Conservation (phyloP, 2,329 filamentous ascomycete species). For the Claviceps capensis region DNA sequence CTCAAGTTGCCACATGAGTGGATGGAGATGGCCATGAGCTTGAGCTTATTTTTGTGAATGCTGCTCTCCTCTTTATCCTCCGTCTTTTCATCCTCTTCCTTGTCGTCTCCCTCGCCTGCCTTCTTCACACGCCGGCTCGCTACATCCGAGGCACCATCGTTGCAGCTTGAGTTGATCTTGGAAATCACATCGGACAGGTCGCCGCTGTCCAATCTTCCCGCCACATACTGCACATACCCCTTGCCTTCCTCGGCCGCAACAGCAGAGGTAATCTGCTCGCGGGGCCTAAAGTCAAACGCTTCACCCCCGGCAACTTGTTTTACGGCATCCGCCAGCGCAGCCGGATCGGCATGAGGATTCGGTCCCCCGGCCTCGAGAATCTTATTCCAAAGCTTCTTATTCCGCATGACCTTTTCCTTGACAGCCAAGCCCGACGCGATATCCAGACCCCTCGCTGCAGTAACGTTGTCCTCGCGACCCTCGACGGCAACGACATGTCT, state of each 20-base stretch:
- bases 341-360: slow-evolving; percentile 30
- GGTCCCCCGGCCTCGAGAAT: slow-evolving; percentile 26
- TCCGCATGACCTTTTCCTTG: slow-evolving; percentile 59
- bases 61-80: not conserved
- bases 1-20: slow-evolving; percentile 97
- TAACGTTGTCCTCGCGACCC: slow-evolving; percentile 73
- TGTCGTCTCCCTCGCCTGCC: not conserved
- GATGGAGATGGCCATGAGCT: slow-evolving; percentile 80
- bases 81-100: slow-evolving; percentile 3
- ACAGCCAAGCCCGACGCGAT: slow-evolving; percentile 64
- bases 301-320: slow-evolving; percentile 21
- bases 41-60: slow-evolving; percentile 22
- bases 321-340: slow-evolving; percentile 19
- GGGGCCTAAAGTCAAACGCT: slow-evolving; percentile 32
- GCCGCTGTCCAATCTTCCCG: slow-evolving; percentile 59
- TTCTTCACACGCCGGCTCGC: not conserved
- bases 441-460: slow-evolving; percentile 72
- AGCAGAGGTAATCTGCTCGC: slow-evolving; percentile 31
- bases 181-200: slow-evolving; percentile 55
- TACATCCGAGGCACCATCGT: slow-evolving; percentile 1
- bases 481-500: slow-evolving; percentile 84
- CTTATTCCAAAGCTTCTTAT: slow-evolving; percentile 65
- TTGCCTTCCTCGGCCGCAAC: slow-evolving; percentile 47
- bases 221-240: slow-evolving; percentile 64
- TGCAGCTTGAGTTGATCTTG: slow-evolving; percentile 31